Conservation (phyloP, 257 asterid genomes). For the Solanum raphanifolium region DNA sequence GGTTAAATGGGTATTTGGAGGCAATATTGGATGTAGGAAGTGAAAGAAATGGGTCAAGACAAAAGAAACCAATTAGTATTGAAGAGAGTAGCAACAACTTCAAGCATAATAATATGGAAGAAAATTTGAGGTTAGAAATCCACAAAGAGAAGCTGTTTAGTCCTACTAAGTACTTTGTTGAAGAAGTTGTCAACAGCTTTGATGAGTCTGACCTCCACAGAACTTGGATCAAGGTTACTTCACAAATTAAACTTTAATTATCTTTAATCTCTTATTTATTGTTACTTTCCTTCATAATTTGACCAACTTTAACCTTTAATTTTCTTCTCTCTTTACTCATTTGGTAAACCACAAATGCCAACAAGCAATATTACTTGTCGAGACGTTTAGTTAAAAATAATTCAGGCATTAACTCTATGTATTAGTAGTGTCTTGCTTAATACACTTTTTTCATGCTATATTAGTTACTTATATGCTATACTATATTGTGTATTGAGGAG, state of each 20-base stretch:
- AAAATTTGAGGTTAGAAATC: slow-evolving; percentile 15
- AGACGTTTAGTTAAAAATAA: background rate
- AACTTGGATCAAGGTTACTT: slow-evolving; percentile 55
- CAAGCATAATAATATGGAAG: slow-evolving; percentile 14
- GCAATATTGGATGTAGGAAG: slow-evolving; percentile 54
- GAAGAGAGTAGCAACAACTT: background rate
- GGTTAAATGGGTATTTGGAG: slow-evolving; percentile 69
- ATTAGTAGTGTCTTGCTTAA: too few relatives aligned
- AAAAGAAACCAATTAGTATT: background rate
- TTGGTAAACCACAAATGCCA: background rate
- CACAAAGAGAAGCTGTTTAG: slow-evolving; percentile 28
- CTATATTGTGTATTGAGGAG: background rate
- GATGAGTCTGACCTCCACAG: slow-evolving; percentile 63
- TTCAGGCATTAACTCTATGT: background rate
- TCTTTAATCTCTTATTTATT: background rate
- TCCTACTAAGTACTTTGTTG: slow-evolving; percentile 59
- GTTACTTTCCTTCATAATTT: background rate
- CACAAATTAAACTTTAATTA: background rate
- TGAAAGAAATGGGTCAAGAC: slow-evolving; percentile 13
- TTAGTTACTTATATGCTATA: too few relatives aligned
- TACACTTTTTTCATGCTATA: background rate
- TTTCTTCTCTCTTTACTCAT: background rate
- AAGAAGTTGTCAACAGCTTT: slow-evolving; percentile 51
- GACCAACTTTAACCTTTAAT: background rate
- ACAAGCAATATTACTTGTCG: background rate